A percentile compares a stretch with the other conserved stretches of the same genome.
phyloP scores from a whole-genome alignment of 2,329 filamentous ascomycete species.

The Torrubiella hemipterigena region DNA sequence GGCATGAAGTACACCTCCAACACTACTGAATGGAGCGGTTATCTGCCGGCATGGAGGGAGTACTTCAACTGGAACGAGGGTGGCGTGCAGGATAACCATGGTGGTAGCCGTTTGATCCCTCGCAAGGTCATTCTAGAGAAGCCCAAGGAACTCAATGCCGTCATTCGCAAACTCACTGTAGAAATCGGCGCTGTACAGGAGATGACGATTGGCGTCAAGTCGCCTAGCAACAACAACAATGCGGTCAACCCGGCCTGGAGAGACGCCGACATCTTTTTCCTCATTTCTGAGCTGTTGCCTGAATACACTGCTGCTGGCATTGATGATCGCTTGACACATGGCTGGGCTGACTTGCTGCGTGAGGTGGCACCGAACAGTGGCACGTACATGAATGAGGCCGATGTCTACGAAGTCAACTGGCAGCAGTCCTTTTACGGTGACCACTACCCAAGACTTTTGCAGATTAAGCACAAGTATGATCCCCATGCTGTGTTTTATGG shows the following conservation, averaged over 20 bases:
- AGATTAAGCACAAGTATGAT: constrained; percentile 36
- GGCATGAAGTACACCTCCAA: neutral
- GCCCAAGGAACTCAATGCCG: constrained; percentile 9
- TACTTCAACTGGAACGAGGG: neutral
- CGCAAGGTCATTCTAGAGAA: neutral
- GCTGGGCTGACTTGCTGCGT: constrained; percentile 7
- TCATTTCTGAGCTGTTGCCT: neutral
- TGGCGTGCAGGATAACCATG: neutral
- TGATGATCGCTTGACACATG: constrained; percentile 10
- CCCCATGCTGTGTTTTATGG: constrained; percentile 30
- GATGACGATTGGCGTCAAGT: neutral
- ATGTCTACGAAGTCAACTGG: constrained; percentile 26
- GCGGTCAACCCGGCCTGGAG: constrained; percentile 33
- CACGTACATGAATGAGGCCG: constrained; percentile 32
- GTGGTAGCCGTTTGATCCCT: neutral
- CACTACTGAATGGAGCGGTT: neutral
- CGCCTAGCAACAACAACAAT: constrained; percentile 9
- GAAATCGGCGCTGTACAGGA: neutral
- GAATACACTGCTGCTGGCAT: constrained; percentile 6
- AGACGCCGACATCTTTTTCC: constrained; percentile 17
- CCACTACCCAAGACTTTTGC: constrained; percentile 24
- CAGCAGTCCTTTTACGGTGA: constrained; percentile 27
- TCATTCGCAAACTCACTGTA: neutral
- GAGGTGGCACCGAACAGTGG: neutral
- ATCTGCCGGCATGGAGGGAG: neutral